Conservation (phyloP, 345 rosid genomes). For the Syzygium aqueum region DNA sequence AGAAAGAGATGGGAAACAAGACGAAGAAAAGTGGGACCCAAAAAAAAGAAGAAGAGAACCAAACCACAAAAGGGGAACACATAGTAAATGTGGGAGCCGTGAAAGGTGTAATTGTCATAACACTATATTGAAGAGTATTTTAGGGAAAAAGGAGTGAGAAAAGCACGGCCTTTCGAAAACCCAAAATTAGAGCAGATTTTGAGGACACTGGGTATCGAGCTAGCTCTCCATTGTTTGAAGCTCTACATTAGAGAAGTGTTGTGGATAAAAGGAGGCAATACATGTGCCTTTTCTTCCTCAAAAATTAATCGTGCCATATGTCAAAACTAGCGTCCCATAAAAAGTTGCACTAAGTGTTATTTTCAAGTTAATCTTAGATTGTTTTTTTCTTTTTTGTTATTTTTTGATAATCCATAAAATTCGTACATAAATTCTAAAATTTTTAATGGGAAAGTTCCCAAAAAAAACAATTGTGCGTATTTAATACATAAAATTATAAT, state of each 20-base stretch:
- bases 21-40: too few species aligned
- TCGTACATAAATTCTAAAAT: neutral
- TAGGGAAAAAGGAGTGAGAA: too few species aligned
- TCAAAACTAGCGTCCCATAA: neutral
- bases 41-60: too few species aligned
- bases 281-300: neutral
- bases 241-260: neutral
- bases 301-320: neutral
- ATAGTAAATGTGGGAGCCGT: too few species aligned
- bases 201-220: neutral
- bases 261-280: neutral
- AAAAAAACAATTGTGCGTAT: neutral
- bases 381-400: neutral
- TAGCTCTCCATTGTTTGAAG: neutral
- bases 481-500: neutral
- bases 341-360: neutral
- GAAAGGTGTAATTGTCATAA: too few species aligned
- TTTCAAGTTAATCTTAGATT: neutral
- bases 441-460: neutral
- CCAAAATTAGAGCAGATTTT: too few species aligned
- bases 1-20: too few species aligned
- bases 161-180: too few species aligned
- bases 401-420: neutral
- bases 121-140: too few species aligned
- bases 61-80: too few species aligned